Evolutionary conservation across 2,329 filamentous ascomycete genomes (phyloP), one percentile per base, ranked within the genome.

Genomic region (Hymenoscyphus scutula): DNA sequence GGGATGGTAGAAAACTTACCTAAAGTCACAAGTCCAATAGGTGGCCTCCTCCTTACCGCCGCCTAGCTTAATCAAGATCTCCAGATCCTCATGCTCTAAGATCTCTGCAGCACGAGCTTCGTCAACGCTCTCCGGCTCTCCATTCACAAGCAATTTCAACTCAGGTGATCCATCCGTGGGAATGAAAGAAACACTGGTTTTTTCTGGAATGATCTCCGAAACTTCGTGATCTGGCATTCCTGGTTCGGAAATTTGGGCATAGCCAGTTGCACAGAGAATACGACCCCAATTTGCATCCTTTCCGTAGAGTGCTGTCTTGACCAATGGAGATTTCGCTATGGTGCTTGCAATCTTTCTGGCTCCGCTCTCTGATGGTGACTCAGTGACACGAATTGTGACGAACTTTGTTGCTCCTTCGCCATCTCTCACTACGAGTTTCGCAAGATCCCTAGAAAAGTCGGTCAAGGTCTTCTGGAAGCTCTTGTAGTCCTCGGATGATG

Each of bases 261-360:
- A 98, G 2, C 95, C 95, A 4, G 93, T 92, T 0, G 95, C 94
- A 76, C 95, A 98, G 30, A 98, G 83, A 66, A 99, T 96, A 60
- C 95, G 92, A 37, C 95, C 95, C 95, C 95, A 99, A 81, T 99
- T 99, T 19, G 95, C 95, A 75, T 99, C 95, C 75, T 92, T 92
- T 68, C 95, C 95, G 77, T 99, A 99, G 48, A 99, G 82, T 0
- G 95, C 95, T 0, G 95, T 99, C 82, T 99, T 99, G 70, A 99
- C 95, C 13, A 99, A 85, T 8, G 95, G 92, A 0, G 92, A 97
- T 58, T 89, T 87, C 17, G 95, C 93, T 74, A 99, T 97, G 55
- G 91, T 89, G 65, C 89, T 90, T 11, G 93, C 95, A 65, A 97
- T 88, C 73, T 88, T 84, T 61, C 90, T 87, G 1, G 92, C 93